Conservation (phyloP, 1,284 basidiomycete species). For the Ustilago tritici region DNA sequence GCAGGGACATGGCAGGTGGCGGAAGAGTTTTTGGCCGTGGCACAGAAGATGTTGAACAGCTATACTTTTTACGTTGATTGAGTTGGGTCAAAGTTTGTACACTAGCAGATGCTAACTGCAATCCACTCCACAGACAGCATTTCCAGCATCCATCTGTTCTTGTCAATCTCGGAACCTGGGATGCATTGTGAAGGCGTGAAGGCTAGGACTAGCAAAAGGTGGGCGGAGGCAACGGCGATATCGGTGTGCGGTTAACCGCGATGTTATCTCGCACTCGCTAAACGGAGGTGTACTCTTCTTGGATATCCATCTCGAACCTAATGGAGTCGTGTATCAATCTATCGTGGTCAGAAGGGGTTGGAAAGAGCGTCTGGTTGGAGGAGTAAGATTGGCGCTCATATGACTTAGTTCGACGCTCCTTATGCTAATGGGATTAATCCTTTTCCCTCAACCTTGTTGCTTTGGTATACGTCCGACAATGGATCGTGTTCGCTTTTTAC, state of each 20-base stretch:
- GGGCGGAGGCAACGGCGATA: background rate
- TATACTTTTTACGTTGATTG: constrained; percentile 44
- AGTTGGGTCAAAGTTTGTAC: background rate
- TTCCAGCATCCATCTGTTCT: background rate
- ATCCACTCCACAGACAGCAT: background rate
- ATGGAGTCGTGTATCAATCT: constrained; percentile 81
- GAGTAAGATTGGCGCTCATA: constrained; percentile 76
- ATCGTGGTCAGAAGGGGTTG: constrained; percentile 87
- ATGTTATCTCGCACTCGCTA: background rate
- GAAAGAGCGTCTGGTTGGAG: constrained; percentile 89
- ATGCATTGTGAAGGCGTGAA: background rate
- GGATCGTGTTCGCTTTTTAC: constrained; percentile 15
- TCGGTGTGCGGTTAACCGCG: background rate
- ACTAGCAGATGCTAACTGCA: background rate
- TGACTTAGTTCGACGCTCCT: constrained; percentile 7
- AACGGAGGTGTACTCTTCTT: constrained; percentile 91
- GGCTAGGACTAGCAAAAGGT: background rate
- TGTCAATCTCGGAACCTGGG: background rate
- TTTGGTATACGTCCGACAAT: constrained; percentile 19
- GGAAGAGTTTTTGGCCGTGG: constrained; percentile 38
- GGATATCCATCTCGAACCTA: constrained; percentile 80
- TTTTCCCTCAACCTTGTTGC: background rate
- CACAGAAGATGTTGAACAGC: constrained; percentile 35
- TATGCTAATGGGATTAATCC: constrained; percentile 16
- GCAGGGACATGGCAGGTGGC: constrained; percentile 40